Base-by-base conservation (phyloP, 805 yeast species). In the Kurtzmaniella cleridarum region DNA sequence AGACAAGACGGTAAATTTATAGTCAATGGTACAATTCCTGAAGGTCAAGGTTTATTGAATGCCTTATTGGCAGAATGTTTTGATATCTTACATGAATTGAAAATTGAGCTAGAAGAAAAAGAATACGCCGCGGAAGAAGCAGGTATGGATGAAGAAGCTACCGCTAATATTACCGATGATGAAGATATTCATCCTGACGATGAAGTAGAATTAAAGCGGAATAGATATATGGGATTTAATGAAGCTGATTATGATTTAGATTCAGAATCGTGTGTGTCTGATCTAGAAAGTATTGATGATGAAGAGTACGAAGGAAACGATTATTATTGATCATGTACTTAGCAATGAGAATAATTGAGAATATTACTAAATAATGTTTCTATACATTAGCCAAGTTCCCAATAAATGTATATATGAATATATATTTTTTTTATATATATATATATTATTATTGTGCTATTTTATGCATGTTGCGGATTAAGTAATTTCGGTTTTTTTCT, bases 21-120 rank as follows among this genome's bases (percentile, higher is more conserved):
- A 54, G 84, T 88, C 34, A 87, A 85, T 44, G 86, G 80, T 37
- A 85, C 87, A 46, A 84, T 93, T 32, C 99, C 99, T 2, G 98
- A 93, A 58, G 99, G 99, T 10, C 99, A 93, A 62, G 98, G 97
- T 5, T 79, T 95, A n/a, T 69, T 93, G 46, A 89, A 81, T 59
- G 95, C 95, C 1, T 64, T 91, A 41, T 68, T 91, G 36, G 93
- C 95, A 3, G 97, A 90, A 57, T 91, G 98, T 60, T 93, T 88
- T 58, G 98, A 93, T 59, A 83, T 91, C 42, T 73, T 86, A 34
- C 93, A 91, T 55, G 98, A 93, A 64, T 70, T 93, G 59, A 84
- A 88, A 55, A 81, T 86, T 27, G 95, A 89, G 55, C 75, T 84
- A 38, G 89, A 84, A 50, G 90, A 82, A 44, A 69, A 69, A 44